A percentile compares a stretch with the other conserved stretches of the same genome.
phyloP scores from a whole-genome alignment of 805 yeast genomes.

The Pichia nakasei region DNA sequence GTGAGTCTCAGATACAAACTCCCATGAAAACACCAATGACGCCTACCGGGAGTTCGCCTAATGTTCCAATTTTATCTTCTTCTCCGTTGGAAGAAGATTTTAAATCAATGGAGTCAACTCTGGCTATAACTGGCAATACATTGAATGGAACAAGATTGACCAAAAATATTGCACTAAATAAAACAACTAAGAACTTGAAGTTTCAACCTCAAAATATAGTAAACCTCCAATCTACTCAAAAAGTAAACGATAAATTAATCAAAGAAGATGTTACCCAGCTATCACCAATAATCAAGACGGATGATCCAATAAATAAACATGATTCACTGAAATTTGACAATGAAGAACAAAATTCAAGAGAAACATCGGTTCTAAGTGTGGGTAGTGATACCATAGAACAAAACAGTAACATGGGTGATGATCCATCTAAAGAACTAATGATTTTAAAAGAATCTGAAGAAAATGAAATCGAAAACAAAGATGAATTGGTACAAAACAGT shows the following conservation, averaged over 20 bases:
- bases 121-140: not conserved
- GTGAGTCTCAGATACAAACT: constrained; percentile 17
- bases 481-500: too few relatives aligned
- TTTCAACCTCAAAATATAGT: constrained; percentile 11
- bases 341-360: too few relatives aligned
- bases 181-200: constrained; percentile 10
- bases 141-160: constrained; percentile 14
- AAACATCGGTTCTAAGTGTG: too few relatives aligned
- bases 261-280: not conserved
- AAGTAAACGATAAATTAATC: too few relatives aligned
- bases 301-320: too few relatives aligned
- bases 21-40: constrained; percentile 20
- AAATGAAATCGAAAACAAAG: too few relatives aligned
- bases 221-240: constrained; percentile 4
- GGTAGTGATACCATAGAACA: too few relatives aligned
- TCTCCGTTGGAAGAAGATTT: not conserved
- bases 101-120: not conserved
- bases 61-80: not conserved
- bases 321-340: too few relatives aligned
- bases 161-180: constrained; percentile 22
- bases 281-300: too few relatives aligned
- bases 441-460: too few relatives aligned
- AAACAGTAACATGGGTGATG: too few relatives aligned
- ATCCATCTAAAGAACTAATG: too few relatives aligned
- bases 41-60: constrained; percentile 5